Conservation (phyloP, 208 protist genomes). For the Porcisia deanei region DNA sequence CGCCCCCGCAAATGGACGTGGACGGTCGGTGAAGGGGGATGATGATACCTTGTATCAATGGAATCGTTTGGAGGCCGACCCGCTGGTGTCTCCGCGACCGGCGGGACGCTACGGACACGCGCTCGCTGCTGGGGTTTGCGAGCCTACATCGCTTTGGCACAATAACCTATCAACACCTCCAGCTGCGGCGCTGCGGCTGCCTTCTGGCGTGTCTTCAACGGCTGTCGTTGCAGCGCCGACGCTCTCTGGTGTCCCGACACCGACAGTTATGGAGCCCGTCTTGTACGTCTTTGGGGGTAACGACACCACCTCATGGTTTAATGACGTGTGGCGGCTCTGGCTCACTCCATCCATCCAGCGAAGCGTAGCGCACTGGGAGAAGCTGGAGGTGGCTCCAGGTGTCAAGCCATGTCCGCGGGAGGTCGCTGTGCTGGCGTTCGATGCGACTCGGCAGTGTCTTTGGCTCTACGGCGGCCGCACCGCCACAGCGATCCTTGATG, state of each 20-base stretch:
- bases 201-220: background rate
- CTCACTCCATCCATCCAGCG: slow-evolving; percentile 29
- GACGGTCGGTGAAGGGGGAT: background rate
- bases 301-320: slow-evolving; percentile 41
- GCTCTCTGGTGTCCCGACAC: background rate
- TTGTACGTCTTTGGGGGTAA: slow-evolving; percentile 69
- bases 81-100: slow-evolving; percentile 1
- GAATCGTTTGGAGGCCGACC: slow-evolving; percentile 5
- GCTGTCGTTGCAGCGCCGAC: background rate
- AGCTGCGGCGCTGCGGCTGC: background rate
- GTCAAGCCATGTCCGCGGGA: slow-evolving; percentile 15
- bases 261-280: slow-evolving; percentile 22
- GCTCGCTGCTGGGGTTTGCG: background rate
- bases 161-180: background rate
- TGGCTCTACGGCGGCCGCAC: slow-evolving; percentile 17
- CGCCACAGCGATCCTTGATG: slow-evolving; percentile 1
- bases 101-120: slow-evolving; percentile 13
- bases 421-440: slow-evolving; percentile 9
- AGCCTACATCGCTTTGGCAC: background rate
- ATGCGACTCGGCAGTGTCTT: slow-evolving; percentile 6
- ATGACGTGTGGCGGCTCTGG: slow-evolving; percentile 63
- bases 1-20: background rate
- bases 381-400: slow-evolving; percentile 1
- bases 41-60: background rate
- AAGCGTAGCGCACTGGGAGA: slow-evolving; percentile 25